Evolutionary conservation across 2,329 filamentous ascomycete genomes (phyloP).

Genomic region (Botrytis aclada): DNA sequence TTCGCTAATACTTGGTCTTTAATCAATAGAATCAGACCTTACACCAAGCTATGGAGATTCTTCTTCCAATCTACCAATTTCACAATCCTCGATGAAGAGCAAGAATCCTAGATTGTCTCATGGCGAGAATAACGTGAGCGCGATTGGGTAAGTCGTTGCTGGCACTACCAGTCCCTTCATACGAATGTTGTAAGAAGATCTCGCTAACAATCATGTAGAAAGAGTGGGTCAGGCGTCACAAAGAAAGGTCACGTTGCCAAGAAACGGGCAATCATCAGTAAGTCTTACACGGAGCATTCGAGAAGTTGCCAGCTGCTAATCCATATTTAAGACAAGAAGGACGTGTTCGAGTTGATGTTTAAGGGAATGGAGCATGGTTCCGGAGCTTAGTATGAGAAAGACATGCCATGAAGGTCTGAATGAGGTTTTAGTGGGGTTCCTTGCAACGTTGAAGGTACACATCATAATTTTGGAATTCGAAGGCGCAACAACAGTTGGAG

Average conservation of each 20-base stretch:
- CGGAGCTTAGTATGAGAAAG: background rate
- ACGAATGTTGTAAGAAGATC: background rate
- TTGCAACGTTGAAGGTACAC: background rate
- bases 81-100: no score
- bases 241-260: background rate
- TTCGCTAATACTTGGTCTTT: background rate
- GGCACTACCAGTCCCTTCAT: background rate
- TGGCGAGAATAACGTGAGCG: background rate
- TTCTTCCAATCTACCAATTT: no score
- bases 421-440: background rate
- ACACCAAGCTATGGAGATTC: background rate
- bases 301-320: background rate
- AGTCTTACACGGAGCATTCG: background rate
- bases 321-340: background rate
- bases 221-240: background rate
- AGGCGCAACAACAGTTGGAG: background rate
- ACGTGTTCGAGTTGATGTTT: background rate
- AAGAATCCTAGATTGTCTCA: background rate
- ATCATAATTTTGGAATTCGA: background rate
- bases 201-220: constrained; percentile 5
- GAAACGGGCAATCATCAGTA: background rate
- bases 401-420: background rate
- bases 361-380: background rate
- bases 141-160: background rate
- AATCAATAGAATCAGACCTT: background rate